These are phyloP conservation scores for Hericium rajendrae DNA, from an alignment of 768 basidiomycete genomes.

Conservation along the genomic window DNA sequence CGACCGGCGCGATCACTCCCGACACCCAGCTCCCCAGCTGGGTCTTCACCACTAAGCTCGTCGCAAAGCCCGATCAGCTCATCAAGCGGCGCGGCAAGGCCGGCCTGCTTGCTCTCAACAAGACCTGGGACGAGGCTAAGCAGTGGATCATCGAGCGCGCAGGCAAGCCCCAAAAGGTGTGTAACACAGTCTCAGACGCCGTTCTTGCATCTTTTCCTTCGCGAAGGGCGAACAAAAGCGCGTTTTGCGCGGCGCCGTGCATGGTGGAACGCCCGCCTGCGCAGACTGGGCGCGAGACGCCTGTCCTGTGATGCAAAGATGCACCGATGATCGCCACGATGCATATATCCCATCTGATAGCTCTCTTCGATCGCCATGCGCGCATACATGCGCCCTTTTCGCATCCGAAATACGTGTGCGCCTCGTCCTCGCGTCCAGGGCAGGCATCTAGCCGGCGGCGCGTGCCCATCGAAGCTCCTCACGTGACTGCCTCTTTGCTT, in stretches of 20 bases:
- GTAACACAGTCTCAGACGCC: conserved; percentile 13
- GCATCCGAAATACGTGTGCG: not conserved
- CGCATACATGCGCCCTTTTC: not conserved
- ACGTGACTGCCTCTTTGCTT: conserved; percentile 10
- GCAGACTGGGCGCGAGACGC: not conserved
- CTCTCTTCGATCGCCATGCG: conserved; percentile 1
- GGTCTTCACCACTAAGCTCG: conserved; percentile 82
- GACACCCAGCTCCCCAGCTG: conserved; percentile 61
- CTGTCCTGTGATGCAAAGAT: not conserved
- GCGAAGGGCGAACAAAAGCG: too few species aligned
- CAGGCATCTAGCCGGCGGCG: not conserved
- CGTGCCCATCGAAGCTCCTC: not conserved
- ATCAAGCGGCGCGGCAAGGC: conserved; percentile 99
- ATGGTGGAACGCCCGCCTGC: not conserved
- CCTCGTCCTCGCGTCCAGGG: not conserved
- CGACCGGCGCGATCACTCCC: conserved; percentile 48
- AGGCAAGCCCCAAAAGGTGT: conserved; percentile 85
- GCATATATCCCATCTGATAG: not conserved
- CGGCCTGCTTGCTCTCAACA: conserved; percentile 90
- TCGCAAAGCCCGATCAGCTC: conserved; percentile 95
- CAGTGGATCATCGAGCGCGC: conserved; percentile 82
- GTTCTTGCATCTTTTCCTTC: too few species aligned
- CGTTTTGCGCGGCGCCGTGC: too few species aligned
- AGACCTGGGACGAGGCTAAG: conserved; percentile 80
- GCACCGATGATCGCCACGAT: not conserved